A percentile compares a stretch with the other conserved stretches of the same genome.
Evolutionary conservation across 1,284 basidiomycete species (phyloP).

Genomic region (Mycena sp.): DNA sequence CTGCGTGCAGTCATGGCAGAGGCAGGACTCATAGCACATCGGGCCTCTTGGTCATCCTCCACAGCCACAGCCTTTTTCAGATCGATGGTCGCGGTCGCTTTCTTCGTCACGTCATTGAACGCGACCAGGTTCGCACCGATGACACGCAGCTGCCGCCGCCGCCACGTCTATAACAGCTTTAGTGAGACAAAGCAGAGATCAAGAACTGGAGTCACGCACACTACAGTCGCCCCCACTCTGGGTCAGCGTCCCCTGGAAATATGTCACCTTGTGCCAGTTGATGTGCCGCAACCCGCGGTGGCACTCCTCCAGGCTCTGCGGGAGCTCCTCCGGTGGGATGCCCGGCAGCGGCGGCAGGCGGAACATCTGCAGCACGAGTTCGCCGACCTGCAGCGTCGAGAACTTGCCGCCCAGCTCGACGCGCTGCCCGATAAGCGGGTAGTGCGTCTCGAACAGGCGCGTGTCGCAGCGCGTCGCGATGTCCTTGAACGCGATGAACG

Average conservation of each 20-base stretch:
- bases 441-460: slow-evolving; percentile 83
- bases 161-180: slow-evolving; percentile 73
- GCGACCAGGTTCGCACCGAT: slow-evolving; percentile 90
- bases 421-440: slow-evolving; percentile 84
- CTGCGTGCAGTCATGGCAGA: slow-evolving; percentile 50
- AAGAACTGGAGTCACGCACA: no score
- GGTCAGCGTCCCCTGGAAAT: slow-evolving; percentile 93
- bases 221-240: slow-evolving; percentile 96
- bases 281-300: slow-evolving; percentile 88
- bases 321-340: slow-evolving; percentile 80
- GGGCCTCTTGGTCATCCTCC: slow-evolving; percentile 77
- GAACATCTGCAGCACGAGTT: slow-evolving; percentile 89
- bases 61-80: slow-evolving; percentile 85
- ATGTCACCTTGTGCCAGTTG: slow-evolving; percentile 91
- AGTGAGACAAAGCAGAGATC: no score
- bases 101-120: slow-evolving; percentile 95
- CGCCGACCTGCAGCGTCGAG: slow-evolving; percentile 73
- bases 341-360: slow-evolving; percentile 89
- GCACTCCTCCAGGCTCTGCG: slow-evolving; percentile 93
- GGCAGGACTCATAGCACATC: slow-evolving; percentile 54
- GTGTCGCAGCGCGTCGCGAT: slow-evolving; percentile 85
- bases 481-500: slow-evolving; percentile 88
- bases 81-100: slow-evolving; percentile 90
- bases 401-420: slow-evolving; percentile 64
- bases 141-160: slow-evolving; percentile 86